Evolutionary conservation across 2,329 filamentous ascomycete species (phyloP).

Genomic region (Aureobasidium sp.): DNA sequence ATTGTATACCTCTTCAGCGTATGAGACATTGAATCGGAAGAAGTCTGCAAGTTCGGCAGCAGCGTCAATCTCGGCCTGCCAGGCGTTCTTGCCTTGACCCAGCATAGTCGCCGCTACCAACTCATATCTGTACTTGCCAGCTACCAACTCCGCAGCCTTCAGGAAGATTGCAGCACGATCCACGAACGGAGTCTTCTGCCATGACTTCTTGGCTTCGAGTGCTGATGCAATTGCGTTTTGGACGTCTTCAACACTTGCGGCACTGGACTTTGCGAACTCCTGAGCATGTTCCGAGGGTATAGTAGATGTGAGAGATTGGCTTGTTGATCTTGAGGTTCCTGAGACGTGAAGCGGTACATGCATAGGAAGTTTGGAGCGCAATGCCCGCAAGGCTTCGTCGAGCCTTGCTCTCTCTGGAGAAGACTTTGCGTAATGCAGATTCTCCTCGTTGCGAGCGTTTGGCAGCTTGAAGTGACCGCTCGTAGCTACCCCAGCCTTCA

Average conservation of each 20-base stretch:
- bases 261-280: neutral
- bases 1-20: conserved; percentile 27
- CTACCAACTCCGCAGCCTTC: conserved; percentile 26
- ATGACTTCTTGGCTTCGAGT: conserved; percentile 26
- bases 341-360: neutral
- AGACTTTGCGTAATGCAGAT: neutral
- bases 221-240: conserved; percentile 23
- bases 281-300: conserved; percentile 2
- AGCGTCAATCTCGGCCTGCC: conserved; percentile 32
- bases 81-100: conserved; percentile 34
- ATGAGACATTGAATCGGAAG: conserved; percentile 26
- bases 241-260: conserved; percentile 13
- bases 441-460: conserved; percentile 9
- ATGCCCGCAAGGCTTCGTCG: neutral
- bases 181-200: conserved; percentile 26
- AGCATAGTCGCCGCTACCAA: conserved; percentile 34
- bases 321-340: neutral
- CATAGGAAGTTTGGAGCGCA: neutral
- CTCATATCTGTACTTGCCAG: conserved; percentile 22
- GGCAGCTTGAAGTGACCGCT: conserved; percentile 10
- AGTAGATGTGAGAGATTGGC: neutral
- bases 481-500: conserved; percentile 3
- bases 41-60: conserved; percentile 31
- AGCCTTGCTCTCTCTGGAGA: neutral
- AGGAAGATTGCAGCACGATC: conserved; percentile 31